Percentiles rank a stretch among this genome's conserved stretches.
These are phyloP conservation scores for Pseudocercospora vitis DNA, from an alignment of 2,329 filamentous ascomycete species.

Conservation along the genomic window DNA sequence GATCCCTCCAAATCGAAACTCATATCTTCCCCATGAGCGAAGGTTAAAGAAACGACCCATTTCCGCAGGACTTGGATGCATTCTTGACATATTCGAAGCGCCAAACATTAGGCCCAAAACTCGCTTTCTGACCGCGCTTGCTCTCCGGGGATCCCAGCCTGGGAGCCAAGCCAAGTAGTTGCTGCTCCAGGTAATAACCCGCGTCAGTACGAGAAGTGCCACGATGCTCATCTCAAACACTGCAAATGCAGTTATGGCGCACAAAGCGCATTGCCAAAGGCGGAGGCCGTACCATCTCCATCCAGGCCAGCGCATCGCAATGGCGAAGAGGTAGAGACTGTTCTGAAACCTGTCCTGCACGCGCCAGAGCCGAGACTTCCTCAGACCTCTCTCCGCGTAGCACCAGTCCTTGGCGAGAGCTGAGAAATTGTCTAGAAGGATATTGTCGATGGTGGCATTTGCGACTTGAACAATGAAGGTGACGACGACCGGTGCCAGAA, in stretches of 20 bases:
- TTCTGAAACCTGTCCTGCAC: neutral
- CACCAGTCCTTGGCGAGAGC: neutral
- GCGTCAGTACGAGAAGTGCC: neutral
- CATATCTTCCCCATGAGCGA: too few relatives aligned
- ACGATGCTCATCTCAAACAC: neutral
- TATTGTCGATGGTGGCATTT: neutral
- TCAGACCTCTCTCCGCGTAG: neutral
- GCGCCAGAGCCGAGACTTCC: neutral
- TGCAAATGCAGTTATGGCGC: neutral
- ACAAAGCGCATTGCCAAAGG: neutral
- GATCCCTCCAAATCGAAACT: too few relatives aligned
- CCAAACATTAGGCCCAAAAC: too few relatives aligned
- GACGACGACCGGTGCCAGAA: neutral
- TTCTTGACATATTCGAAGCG: too few relatives aligned
- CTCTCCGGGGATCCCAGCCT: neutral
- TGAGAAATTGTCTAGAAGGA: neutral
- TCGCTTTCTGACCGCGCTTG: neutral
- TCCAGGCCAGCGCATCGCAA: slow-evolving; percentile 4
- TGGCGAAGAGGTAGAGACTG: neutral
- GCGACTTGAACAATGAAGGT: neutral
- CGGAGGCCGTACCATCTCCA: neutral
- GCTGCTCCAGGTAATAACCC: neutral
- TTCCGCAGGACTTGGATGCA: too few relatives aligned
- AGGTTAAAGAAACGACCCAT: too few relatives aligned
- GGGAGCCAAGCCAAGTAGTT: neutral